Evolutionary conservation across 305 asterid species (phyloP).

Genomic region (Petunia hybrid): DNA sequence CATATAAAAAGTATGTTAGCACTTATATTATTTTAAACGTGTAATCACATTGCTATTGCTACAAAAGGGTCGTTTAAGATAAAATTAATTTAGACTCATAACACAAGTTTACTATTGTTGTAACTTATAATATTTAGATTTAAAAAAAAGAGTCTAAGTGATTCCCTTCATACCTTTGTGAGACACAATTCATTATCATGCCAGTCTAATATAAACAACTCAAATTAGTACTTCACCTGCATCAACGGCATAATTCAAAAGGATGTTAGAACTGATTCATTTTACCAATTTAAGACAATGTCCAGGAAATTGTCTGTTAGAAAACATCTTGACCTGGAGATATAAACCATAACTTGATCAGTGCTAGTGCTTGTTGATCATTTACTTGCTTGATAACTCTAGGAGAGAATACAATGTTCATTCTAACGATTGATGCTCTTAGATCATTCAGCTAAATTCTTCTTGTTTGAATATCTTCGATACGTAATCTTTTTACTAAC

Average conservation of each 20-base stretch:
- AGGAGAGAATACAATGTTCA: neutral
- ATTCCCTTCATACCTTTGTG: neutral
- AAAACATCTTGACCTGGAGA: constrained; percentile 16
- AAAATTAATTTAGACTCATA: neutral
- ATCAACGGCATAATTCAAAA: constrained; percentile 14
- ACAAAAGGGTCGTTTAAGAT: no score
- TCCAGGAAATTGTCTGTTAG: neutral
- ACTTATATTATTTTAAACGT: no score
- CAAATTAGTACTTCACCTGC: neutral
- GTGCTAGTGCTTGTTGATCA: constrained; percentile 18
- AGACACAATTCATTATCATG: neutral
- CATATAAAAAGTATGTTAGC: no score
- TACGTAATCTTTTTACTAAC: neutral
- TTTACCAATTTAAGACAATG: neutral
- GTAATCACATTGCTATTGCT: neutral
- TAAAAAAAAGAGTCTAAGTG: neutral
- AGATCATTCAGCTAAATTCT: neutral
- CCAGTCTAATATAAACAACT: neutral
- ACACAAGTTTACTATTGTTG: neutral
- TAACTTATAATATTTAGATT: neutral
- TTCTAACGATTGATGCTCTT: neutral
- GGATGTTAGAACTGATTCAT: neutral
- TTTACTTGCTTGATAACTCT: constrained; percentile 7
- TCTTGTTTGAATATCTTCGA: neutral
- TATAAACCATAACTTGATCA: neutral